Evolutionary conservation across 2,329 filamentous ascomycete species (phyloP).

Genomic region (Exophiala dermatitidis): DNA sequence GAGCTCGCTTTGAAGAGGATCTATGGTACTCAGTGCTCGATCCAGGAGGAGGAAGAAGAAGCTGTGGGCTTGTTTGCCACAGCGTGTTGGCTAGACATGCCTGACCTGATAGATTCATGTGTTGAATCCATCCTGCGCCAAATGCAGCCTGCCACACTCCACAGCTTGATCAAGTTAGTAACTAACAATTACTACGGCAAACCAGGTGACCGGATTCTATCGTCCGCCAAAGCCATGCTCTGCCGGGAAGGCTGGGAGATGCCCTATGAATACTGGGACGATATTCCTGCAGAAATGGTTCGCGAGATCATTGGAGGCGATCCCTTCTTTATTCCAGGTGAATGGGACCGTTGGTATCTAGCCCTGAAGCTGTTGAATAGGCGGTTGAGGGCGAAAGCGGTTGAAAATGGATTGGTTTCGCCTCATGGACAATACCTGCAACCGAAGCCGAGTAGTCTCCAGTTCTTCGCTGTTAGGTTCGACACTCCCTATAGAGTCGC

Average conservation of each 20-base stretch:
- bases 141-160: conserved; percentile 46
- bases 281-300: conserved; percentile 51
- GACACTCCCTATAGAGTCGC: conserved; percentile 47
- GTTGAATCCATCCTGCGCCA: conserved; percentile 50
- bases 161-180: conserved; percentile 47
- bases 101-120: conserved; percentile 47
- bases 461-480: conserved; percentile 47
- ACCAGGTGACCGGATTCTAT: conserved; percentile 48
- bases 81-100: conserved; percentile 53
- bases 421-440: conserved; percentile 37
- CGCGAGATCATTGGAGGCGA: conserved; percentile 54
- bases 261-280: conserved; percentile 47
- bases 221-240: conserved; percentile 53
- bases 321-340: conserved; percentile 51
- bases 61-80: conserved; percentile 51
- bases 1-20: conserved; percentile 50
- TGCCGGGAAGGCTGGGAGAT: conserved; percentile 53
- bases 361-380: conserved; percentile 49
- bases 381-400: conserved; percentile 41
- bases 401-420: conserved; percentile 44
- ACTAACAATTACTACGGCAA: conserved; percentile 51
- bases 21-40: conserved; percentile 44
- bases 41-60: conserved; percentile 47
- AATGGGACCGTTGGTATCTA: conserved; percentile 53
- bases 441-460: conserved; percentile 43